A percentile compares a stretch with the other conserved stretches of the same genome.
phyloP scores from a whole-genome alignment of 2,329 filamentous ascomycete species.

The Cladophialophora bantiana region DNA sequence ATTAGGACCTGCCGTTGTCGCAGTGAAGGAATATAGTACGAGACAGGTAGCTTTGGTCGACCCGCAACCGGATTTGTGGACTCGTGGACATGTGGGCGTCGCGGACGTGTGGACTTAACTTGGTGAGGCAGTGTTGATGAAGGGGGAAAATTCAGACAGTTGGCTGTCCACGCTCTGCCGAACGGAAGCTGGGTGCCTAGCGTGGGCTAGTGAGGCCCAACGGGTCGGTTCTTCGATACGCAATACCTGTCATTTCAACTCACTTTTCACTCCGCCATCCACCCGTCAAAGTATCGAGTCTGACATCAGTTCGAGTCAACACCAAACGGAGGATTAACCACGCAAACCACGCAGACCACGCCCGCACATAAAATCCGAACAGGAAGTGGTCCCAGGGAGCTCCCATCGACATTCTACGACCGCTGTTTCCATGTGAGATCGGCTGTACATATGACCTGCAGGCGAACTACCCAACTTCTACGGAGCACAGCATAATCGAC shows the following conservation, averaged over 20 bases:
- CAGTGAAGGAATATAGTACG: slow-evolving; percentile 1
- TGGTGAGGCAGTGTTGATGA: slow-evolving; percentile 3
- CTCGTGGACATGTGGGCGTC: background rate
- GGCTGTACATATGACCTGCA: slow-evolving; percentile 6
- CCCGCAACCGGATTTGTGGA: background rate
- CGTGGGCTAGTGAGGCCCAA: background rate
- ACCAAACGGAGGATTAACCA: background rate
- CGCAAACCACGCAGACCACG: background rate
- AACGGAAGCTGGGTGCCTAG: slow-evolving; percentile 5
- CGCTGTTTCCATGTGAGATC: background rate
- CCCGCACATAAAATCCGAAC: background rate
- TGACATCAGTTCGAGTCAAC: background rate
- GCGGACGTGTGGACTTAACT: background rate
- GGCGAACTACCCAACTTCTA: background rate
- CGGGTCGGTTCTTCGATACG: background rate
- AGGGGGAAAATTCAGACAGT: slow-evolving; percentile 1
- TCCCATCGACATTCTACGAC: background rate
- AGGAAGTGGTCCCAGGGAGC: background rate
- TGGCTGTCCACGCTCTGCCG: background rate
- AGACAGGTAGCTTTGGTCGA: background rate
- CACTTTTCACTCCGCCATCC: background rate
- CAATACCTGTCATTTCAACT: slow-evolving; percentile 21
- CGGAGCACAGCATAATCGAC: slow-evolving; percentile 2
- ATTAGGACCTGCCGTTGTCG: slow-evolving; percentile 1
- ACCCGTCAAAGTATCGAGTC: slow-evolving; percentile 1